Evolutionary conservation across 345 rosid genomes (phyloP).

Genomic region (Linum tenue): DNA sequence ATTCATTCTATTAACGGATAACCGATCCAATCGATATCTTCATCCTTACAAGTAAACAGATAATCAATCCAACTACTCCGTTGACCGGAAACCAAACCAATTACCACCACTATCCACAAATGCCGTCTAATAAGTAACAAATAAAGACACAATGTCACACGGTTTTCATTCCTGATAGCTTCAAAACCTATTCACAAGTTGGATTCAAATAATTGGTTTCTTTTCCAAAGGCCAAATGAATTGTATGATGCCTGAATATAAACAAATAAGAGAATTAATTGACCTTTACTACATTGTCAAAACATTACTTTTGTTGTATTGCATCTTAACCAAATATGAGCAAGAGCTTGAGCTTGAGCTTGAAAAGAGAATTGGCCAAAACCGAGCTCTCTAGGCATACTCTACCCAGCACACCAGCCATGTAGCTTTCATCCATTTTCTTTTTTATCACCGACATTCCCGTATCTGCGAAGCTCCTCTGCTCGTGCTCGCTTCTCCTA

Average conservation of each 20-base stretch:
- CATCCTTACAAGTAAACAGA: too few relatives aligned
- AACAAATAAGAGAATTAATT: slow-evolving; percentile 13
- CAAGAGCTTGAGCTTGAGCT: neutral
- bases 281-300: slow-evolving; percentile 1
- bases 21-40: too few relatives aligned
- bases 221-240: slow-evolving; percentile 10
- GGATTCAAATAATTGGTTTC: neutral
- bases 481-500: slow-evolving; percentile 75
- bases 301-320: neutral
- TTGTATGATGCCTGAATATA: neutral
- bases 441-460: slow-evolving; percentile 20
- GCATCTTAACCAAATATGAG: slow-evolving; percentile 8
- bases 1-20: too few relatives aligned
- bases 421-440: neutral
- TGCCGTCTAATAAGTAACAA: too few relatives aligned
- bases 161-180: neutral
- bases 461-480: slow-evolving; percentile 21
- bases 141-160: neutral
- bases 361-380: neutral
- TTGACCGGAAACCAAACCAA: too few relatives aligned
- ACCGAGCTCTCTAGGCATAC: neutral
- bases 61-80: too few relatives aligned
- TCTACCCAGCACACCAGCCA: slow-evolving; percentile 10
- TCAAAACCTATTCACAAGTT: neutral
- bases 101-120: too few relatives aligned